A percentile compares a stretch with the other conserved stretches of the same genome.
Evolutionary conservation across 1,139 yeast genomes (phyloP).

Genomic region (Hyphopichia burtonii): DNA sequence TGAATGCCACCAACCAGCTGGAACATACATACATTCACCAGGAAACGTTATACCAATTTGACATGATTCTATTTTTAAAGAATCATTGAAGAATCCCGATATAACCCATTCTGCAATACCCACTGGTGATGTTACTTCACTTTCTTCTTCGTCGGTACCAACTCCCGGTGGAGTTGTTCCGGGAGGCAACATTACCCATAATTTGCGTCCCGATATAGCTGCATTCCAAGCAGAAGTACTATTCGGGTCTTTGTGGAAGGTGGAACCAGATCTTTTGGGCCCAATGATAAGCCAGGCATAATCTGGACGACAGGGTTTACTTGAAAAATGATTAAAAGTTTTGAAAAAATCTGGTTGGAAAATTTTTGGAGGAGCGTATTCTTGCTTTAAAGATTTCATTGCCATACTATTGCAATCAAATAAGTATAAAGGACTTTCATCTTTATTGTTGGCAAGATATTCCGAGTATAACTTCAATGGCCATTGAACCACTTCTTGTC

Average conservation of each 20-base stretch:
- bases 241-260: conserved; percentile 92
- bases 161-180: conserved; percentile 81
- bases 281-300: conserved; percentile 90
- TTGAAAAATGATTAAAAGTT: conserved; percentile 27
- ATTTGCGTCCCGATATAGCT: conserved; percentile 67
- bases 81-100: conserved; percentile 74
- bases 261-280: conserved; percentile 76
- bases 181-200: conserved; percentile 91
- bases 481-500: conserved; percentile 89
- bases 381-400: conserved; percentile 53
- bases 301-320: conserved; percentile 67
- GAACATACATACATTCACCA: conserved; percentile 85
- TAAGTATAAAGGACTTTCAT: conserved; percentile 80
- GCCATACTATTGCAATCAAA: conserved; percentile 78
- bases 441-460: conserved; percentile 61
- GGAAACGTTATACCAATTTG: conserved; percentile 72
- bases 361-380: conserved; percentile 54
- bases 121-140: conserved; percentile 89
- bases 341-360: conserved; percentile 54
- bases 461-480: conserved; percentile 57
- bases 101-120: conserved; percentile 91
- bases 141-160: conserved; percentile 69
- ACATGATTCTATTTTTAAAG: conserved; percentile 47
- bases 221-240: conserved; percentile 91
- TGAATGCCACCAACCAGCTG: conserved; percentile 95